Percentiles rank a stretch among this genome's conserved stretches.
These are phyloP conservation scores for Tetradesmus obliquus DNA, from an alignment of 139 green algal species.

Conservation along the genomic window DNA sequence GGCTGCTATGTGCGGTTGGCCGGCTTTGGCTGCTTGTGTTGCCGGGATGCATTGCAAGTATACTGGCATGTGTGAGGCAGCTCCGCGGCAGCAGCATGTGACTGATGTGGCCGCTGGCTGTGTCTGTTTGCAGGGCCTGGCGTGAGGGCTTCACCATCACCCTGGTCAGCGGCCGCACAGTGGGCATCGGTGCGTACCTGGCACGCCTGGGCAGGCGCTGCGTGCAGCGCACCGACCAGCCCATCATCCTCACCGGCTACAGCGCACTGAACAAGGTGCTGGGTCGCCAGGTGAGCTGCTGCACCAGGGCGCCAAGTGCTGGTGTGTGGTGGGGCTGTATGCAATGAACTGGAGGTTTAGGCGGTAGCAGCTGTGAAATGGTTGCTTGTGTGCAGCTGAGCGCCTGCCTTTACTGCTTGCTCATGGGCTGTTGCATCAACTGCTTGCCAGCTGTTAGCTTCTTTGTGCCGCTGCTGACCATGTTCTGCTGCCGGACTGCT, in stretches of 20 bases:
- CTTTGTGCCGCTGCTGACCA: not conserved
- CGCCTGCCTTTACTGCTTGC: not conserved
- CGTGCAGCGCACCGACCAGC: conserved; percentile 94
- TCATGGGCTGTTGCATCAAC: not conserved
- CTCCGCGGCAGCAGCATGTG: too few species aligned
- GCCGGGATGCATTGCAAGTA: not conserved
- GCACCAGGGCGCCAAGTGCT: not conserved
- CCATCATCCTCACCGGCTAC: conserved; percentile 99
- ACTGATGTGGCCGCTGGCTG: not conserved
- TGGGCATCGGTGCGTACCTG: conserved; percentile 99
- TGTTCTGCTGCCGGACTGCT: not conserved
- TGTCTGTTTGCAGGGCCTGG: conserved; percentile 14
- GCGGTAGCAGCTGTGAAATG: not conserved
- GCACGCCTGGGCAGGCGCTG: conserved; percentile 90
- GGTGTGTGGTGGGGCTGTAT: not conserved
- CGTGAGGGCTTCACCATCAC: conserved; percentile 95
- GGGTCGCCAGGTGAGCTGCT: conserved; percentile 67
- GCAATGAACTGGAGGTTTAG: not conserved
- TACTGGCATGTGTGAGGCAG: not conserved
- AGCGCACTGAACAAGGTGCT: conserved; percentile 99
- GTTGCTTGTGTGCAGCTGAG: not conserved
- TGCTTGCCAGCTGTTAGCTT: not conserved
- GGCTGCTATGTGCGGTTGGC: not conserved
- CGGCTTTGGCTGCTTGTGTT: not conserved
- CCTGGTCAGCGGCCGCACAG: conserved; percentile 91